phyloP scores from a whole-genome alignment of 2,329 filamentous ascomycete genomes.

The Colletotrichum chlorophyti region DNA sequence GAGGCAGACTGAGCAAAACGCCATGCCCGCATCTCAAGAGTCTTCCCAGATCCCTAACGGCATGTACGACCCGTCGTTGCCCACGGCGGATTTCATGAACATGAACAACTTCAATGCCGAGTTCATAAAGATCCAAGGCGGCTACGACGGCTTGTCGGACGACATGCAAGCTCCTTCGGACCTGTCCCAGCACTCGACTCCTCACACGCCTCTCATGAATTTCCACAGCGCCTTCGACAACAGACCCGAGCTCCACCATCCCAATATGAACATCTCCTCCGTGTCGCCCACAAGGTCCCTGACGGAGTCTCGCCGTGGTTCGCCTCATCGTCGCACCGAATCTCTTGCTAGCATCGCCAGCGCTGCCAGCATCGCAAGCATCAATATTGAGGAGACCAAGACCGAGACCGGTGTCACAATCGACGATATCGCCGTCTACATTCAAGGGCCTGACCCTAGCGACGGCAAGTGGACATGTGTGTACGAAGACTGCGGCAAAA shows the following conservation, averaged over 20 bases:
- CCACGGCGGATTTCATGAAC: conserved; percentile 63
- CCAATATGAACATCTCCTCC: conserved; percentile 27
- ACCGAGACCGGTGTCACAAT: conserved; percentile 84
- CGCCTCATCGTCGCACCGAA: conserved; percentile 62
- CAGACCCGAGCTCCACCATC: conserved; percentile 48
- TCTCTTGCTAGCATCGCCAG: conserved; percentile 65
- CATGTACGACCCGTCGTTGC: conserved; percentile 59
- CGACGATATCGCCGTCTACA: conserved; percentile 82
- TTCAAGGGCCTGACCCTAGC: conserved; percentile 72
- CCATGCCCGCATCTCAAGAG: conserved; percentile 38
- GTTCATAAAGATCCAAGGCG: conserved; percentile 46
- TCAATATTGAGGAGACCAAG: conserved; percentile 70
- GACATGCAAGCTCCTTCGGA: conserved; percentile 51
- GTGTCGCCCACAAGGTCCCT: conserved; percentile 33
- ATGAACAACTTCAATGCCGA: conserved; percentile 56
- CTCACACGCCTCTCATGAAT: conserved; percentile 55
- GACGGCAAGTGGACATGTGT: conserved; percentile 82
- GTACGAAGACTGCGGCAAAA: conserved; percentile 82
- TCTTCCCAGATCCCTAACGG: conserved; percentile 32
- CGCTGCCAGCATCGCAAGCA: conserved; percentile 65
- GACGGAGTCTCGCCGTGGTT: conserved; percentile 36
- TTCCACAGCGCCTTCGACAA: conserved; percentile 53
- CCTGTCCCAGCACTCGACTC: conserved; percentile 59
- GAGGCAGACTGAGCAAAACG: conserved; percentile 58
- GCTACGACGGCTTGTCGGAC: conserved; percentile 41